A percentile compares a stretch with the other conserved stretches of the same genome.
Evolutionary conservation across 805 yeast species (phyloP).

Genomic region (Cyberlindnera mrakii): DNA sequence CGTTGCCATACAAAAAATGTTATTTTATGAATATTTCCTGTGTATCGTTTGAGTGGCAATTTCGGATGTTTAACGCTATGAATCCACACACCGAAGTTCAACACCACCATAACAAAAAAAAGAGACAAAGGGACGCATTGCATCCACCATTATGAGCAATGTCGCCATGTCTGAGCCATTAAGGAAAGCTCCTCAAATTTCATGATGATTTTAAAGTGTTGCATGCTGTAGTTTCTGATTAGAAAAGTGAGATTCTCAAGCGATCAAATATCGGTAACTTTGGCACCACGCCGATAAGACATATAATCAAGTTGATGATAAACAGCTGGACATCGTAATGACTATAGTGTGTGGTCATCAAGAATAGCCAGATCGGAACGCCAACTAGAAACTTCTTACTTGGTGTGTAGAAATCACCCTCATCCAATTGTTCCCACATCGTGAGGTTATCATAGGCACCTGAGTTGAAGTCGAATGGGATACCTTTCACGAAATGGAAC

Average conservation of each 20-base stretch:
- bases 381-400: slow-evolving; percentile 86
- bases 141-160: too few relatives aligned
- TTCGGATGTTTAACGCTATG: too few relatives aligned
- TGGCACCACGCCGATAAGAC: slow-evolving; percentile 85
- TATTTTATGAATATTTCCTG: too few relatives aligned
- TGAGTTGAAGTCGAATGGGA: slow-evolving; percentile 93
- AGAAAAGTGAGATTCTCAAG: slow-evolving; percentile 47
- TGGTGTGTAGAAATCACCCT: slow-evolving; percentile 96
- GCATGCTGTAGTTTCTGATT: neutral
- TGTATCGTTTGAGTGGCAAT: too few relatives aligned
- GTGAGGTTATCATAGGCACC: slow-evolving; percentile 95
- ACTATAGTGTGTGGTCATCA: slow-evolving; percentile 85
- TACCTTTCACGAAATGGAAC: slow-evolving; percentile 96
- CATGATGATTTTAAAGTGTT: neutral
- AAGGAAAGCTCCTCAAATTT: too few relatives aligned
- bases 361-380: slow-evolving; percentile 86
- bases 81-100: too few relatives aligned
- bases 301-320: slow-evolving; percentile 64
- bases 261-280: slow-evolving; percentile 81
- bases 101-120: too few relatives aligned
- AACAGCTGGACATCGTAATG: slow-evolving; percentile 77
- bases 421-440: slow-evolving; percentile 96
- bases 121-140: too few relatives aligned
- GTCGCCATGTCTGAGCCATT: too few relatives aligned
- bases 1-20: too few relatives aligned